Evolutionary conservation across 148 eudicot genomes (phyloP), one percentile per base, ranked within the genome.

Genomic region (Polygonum maritimum): DNA sequence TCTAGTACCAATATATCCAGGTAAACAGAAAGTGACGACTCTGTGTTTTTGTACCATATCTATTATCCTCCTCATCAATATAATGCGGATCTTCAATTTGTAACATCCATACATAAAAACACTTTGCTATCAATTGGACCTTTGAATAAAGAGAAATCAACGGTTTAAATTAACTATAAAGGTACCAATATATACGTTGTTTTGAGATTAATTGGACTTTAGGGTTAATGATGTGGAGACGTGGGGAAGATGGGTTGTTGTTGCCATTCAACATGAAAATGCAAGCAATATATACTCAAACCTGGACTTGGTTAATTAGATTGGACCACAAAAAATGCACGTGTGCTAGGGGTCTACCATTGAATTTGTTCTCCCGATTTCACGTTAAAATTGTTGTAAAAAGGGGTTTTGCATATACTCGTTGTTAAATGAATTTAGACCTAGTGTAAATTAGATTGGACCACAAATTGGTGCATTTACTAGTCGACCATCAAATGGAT

Each of bases 311-410:
- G 31, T 26, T 26, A 26, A 26, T 26, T 26, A 11, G 1, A 60
- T 60, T 60, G 69, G 69, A 60, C 69, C 69, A 60, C 65, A 58
- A 26, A 60, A 9, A 0, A 15, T 60, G 69, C 69, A 60, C 69
- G 69, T 60, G 69, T 26, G 69, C 69, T 60, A 7, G 31, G 35
- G 67, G 67, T 60, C 67, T 60, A 60, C 67, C 67, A 22, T 60
- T 2, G 22, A 10, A 3, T 22, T 19, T 26, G 10, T 57, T 7
- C n/a, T 4, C 22, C 9, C 22, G 4, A 22, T 60, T 26, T 60
- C 69, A 22, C 8, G 15, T 12, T 60, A 60, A 60, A 10, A 60
- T 31, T 26, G 69, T 60, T 60, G 36, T 1, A 9, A 4, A 60
- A 19, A 2, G 10, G 8, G 3, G 36, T 22, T 36, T 26, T 22